These are phyloP conservation scores for Nemania bipapillata DNA, from an alignment of 2,329 filamentous ascomycete genomes.

Conservation along the genomic window DNA sequence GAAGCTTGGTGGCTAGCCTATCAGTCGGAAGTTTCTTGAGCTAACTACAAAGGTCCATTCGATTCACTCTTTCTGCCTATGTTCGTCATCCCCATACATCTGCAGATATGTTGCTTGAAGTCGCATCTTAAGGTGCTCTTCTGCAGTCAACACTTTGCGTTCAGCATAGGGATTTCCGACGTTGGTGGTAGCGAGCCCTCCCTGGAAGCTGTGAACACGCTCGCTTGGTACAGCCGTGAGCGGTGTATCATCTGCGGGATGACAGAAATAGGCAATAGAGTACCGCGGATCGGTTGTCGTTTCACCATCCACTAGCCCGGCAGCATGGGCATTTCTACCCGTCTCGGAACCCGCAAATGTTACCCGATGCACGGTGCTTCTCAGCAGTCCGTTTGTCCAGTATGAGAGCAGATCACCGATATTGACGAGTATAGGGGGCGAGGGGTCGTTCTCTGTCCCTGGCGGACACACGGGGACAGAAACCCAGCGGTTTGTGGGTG, in stretches of 20 bases:
- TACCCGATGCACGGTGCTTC: constrained; percentile 89
- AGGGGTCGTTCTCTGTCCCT: constrained; percentile 66
- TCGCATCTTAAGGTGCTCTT: constrained; percentile 71
- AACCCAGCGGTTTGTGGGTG: constrained; percentile 65
- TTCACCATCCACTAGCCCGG: constrained; percentile 57
- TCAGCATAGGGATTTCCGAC: constrained; percentile 61
- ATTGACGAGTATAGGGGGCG: constrained; percentile 83
- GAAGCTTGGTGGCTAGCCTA: too few relatives aligned
- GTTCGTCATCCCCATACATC: constrained; percentile 61
- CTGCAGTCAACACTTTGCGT: constrained; percentile 69
- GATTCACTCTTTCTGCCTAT: constrained; percentile 10
- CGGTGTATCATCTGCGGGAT: constrained; percentile 65
- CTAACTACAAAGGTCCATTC: background rate
- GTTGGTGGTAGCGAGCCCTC: constrained; percentile 39
- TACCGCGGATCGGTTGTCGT: constrained; percentile 65
- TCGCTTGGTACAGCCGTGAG: constrained; percentile 71
- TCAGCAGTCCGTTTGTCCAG: constrained; percentile 89
- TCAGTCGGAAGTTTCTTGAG: background rate
- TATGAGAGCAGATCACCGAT: constrained; percentile 77
- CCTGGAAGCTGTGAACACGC: constrained; percentile 58
- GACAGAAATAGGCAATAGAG: constrained; percentile 75
- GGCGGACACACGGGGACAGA: constrained; percentile 74
- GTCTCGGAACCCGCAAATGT: constrained; percentile 68
- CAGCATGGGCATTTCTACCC: constrained; percentile 43
- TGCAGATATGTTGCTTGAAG: constrained; percentile 68